Base-by-base conservation (phyloP, 2,329 filamentous ascomycete species). In the Fusarium xyrophilum region DNA sequence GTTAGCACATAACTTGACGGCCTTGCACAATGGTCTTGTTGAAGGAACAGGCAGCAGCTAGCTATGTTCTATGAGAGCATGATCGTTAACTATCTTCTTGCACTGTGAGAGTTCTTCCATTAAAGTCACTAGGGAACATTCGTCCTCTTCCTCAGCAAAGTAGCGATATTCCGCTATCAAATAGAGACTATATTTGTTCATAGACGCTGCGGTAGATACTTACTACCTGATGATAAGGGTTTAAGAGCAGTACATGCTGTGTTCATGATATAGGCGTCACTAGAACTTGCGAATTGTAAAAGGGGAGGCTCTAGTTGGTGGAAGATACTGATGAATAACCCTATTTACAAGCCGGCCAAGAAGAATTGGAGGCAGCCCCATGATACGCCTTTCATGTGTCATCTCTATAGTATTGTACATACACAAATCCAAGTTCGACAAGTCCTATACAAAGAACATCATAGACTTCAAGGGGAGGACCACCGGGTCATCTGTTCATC, bases 231-330 rank as follows among this genome's bases (percentile, higher is more conserved):
- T 21, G 7, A 46, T 23, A 14, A 33, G 5, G 11, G 8, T 3
- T 4, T 25, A 48, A 7, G 17, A 14, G 2, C 8, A 14, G 6
- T 7, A 4, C 21, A 13, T 19, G 3, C 2, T 19, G 1, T 11
- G 1, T 25, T 14, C 4, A 19, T 11, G 6, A 15, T 48, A 19
- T 13, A 48, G 17, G 21, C 6, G 5, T 8, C 21, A 12, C 28
- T 10, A 0, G 4, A 5, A n/a, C 21, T 23, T 10, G 9, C 8
- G 2, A 15, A 11, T 0, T 6, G 25, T 6, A 12, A 21, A 2
- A 28, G 8, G 14, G 9, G 6, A 19, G 6, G 11, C 6, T 44
- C 25, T 4, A 15, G 8, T 14, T 13, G 15, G 19, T 19, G 17
- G 9, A 19, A 3, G 13, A 2, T 6, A 10, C 13, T 21, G 9